Evolutionary conservation across 441 rosid species (phyloP).

Genomic region (Brassica balearica): DNA sequence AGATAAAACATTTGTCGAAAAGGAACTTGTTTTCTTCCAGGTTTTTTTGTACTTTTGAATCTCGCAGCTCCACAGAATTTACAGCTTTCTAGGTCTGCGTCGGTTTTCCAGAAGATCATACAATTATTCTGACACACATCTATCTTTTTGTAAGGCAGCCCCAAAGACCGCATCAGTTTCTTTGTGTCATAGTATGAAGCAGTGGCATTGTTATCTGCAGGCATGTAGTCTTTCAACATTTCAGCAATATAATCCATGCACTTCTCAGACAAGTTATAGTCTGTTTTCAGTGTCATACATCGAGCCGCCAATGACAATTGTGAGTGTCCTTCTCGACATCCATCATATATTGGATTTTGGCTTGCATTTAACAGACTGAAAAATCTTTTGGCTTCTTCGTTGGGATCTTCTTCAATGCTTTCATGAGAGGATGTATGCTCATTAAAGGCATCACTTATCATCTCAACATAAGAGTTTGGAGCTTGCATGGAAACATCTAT

Average conservation of each 20-base stretch:
- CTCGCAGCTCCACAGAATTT: too few species aligned
- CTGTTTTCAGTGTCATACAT: not conserved
- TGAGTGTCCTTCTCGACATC: conserved; percentile 1
- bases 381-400: not conserved
- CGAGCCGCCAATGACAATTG: not conserved
- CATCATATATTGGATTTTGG: conserved; percentile 3
- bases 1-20: too few species aligned
- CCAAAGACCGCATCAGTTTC: conserved; percentile 3
- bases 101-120: not conserved
- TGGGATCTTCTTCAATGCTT: conserved; percentile 12
- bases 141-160: not conserved
- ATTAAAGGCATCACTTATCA: conserved; percentile 16
- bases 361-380: not conserved
- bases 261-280: conserved; percentile 18
- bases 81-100: not conserved
- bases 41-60: too few species aligned
- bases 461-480: not conserved
- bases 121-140: conserved; percentile 10
- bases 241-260: conserved; percentile 8
- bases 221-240: not conserved
- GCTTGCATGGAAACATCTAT: not conserved
- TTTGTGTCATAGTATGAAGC: not conserved
- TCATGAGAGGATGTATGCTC: not conserved
- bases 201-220: not conserved
- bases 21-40: too few species aligned